phyloP scores from a whole-genome alignment of 192 early-diverging fungal species.

The Coemansia sp. region DNA sequence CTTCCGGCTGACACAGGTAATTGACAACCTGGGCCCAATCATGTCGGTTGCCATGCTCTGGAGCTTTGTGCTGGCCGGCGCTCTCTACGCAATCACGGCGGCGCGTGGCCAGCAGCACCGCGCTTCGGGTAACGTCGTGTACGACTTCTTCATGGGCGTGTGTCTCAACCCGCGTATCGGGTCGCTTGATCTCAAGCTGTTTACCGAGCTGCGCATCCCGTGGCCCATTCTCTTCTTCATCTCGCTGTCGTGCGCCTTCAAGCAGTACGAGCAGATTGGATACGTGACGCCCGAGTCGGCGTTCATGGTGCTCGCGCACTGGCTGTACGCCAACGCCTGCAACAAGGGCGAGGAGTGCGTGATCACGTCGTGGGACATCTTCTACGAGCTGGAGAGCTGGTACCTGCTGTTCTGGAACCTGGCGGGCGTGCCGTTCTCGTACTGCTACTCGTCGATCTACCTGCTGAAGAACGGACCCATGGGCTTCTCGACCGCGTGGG shows the following conservation, averaged over 20 bases:
- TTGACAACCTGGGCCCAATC: constrained; percentile 66
- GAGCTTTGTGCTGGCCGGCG: constrained; percentile 65
- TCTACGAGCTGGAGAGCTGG: constrained; percentile 63
- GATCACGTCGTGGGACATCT: constrained; percentile 90
- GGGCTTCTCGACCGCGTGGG: constrained; percentile 57
- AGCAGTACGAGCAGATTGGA: constrained; percentile 77
- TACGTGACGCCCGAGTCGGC: constrained; percentile 77
- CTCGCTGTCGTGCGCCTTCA: constrained; percentile 75
- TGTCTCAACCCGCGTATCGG: constrained; percentile 93
- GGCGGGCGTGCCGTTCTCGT: constrained; percentile 91
- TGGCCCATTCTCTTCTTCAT: constrained; percentile 76
- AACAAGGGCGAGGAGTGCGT: constrained; percentile 69
- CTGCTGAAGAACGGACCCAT: constrained; percentile 70
- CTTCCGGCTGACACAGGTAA: constrained; percentile 60
- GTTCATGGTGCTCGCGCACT: constrained; percentile 76
- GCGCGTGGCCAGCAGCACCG: constrained; percentile 75
- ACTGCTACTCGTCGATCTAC: constrained; percentile 85
- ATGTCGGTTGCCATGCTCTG: constrained; percentile 67
- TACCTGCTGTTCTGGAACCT: constrained; percentile 79
- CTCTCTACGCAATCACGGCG: constrained; percentile 60
- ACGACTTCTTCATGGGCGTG: constrained; percentile 96
- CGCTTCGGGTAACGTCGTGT: constrained; percentile 75
- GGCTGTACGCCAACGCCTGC: constrained; percentile 85
- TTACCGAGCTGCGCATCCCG: constrained; percentile 89
- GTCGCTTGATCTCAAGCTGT: constrained; percentile 89